Conservation (phyloP, 2,329 filamentous ascomycete species). For the Trichoderma lentiforme region DNA sequence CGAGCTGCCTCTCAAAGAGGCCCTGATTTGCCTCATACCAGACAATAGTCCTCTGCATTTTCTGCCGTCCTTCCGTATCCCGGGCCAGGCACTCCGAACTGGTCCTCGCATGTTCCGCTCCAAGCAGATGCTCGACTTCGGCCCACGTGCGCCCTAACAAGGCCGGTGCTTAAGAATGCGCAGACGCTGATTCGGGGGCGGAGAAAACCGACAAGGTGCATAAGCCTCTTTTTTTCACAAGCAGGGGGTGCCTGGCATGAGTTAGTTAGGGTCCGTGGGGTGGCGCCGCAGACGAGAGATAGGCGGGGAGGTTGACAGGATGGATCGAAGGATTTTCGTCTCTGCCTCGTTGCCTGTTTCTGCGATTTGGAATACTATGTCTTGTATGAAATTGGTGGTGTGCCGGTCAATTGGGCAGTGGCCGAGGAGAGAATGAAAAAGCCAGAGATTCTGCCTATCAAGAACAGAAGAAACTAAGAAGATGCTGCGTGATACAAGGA, state of each 20-base stretch:
- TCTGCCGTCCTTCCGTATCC: not conserved
- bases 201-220: not conserved
- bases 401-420: not conserved
- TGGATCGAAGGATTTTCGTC: not conserved
- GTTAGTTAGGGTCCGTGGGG: not conserved
- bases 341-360: not conserved
- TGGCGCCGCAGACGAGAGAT: not conserved
- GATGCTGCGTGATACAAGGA: not conserved
- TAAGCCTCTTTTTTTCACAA: not conserved
- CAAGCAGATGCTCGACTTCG: constrained; percentile 2
- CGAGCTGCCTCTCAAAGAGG: not conserved
- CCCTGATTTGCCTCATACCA: not conserved
- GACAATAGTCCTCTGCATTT: not conserved
- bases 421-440: not conserved
- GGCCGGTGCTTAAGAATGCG: constrained; percentile 3
- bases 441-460: not conserved
- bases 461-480: not conserved
- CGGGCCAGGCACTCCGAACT: not conserved
- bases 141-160: constrained; percentile 11
- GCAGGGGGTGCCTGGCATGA: not conserved
- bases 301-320: not conserved
- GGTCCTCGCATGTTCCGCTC: not conserved
- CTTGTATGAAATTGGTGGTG: not conserved
- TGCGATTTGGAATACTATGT: not conserved
- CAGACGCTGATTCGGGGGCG: constrained; percentile 10